Evolutionary conservation across 208 protist species (phyloP).

Genomic region (Endotrypanum monterogeii): DNA sequence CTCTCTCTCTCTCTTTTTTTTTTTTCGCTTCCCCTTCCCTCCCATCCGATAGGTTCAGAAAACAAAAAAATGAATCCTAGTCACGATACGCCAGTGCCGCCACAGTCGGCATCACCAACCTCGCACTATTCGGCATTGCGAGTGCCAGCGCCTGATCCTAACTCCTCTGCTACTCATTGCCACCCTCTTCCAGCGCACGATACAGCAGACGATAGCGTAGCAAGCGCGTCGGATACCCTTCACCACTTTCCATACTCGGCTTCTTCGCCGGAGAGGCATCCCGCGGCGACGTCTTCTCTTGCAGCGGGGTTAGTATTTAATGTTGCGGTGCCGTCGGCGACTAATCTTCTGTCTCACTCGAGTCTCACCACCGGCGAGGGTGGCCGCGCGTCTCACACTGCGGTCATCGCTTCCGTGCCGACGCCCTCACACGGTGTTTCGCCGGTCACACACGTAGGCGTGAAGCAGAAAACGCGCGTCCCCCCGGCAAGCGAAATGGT

Average conservation of each 20-base stretch:
- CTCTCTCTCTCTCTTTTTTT: constrained; percentile 1
- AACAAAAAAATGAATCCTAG: neutral
- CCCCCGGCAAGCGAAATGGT: neutral
- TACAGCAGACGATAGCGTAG: neutral
- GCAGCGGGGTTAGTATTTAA: neutral
- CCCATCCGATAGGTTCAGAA: neutral
- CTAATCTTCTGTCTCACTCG: neutral
- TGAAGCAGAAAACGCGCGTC: neutral
- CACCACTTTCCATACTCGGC: neutral
- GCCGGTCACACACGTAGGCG: neutral
- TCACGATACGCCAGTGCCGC: neutral
- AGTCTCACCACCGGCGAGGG: neutral
- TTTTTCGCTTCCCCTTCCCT: too few relatives aligned
- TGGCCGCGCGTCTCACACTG: neutral
- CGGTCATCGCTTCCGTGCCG: neutral
- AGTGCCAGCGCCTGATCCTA: neutral
- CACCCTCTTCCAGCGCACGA: neutral
- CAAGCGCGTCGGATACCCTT: neutral
- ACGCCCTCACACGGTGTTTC: neutral
- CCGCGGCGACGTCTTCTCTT: neutral
- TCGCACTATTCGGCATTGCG: neutral
- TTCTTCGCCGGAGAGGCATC: neutral
- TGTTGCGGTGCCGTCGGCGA: neutral
- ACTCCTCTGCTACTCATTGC: neutral
- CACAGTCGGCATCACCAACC: neutral